Base-by-base conservation (phyloP, 2,329 filamentous ascomycete genomes). In the Fusarium fracticaudum region DNA sequence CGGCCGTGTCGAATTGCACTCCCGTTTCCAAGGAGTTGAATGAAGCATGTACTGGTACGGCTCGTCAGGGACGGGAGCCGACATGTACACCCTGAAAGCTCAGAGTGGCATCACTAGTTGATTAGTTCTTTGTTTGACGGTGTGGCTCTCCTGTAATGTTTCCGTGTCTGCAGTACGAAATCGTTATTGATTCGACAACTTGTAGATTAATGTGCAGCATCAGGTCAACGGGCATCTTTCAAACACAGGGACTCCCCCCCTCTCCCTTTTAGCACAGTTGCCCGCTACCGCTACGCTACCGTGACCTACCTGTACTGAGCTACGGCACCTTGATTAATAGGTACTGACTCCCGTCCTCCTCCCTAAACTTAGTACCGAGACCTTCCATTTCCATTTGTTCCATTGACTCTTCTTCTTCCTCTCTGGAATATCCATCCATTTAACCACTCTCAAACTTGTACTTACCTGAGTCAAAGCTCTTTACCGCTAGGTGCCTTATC, bases 31-130 rank as follows among this genome's bases (percentile, higher is more conserved):
- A 64, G 66, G 70, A 35, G 65, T 67, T 47, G n/a, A 68, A 26
- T 35, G 22, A 62, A 26, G 33, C 22, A 35, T 35, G 35, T 18
- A 51, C 62, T n/a, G 45, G 33, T 51, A 60, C 57, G 24, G 48
- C 20, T 44, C 33, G 35, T 61, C n/a, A 61, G 24, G 64, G 44
- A 57, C 57, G 50, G 44, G 31, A 43, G 38, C 54, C 50, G 61
- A 58, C 57, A 66, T 51, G 41, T 31, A 60, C 63, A 61, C 61
- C 54, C 60, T 45, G 70, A 38, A 74, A 50, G 70, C 59, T 57
- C 29, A 62, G 63, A 74, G 71, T 73, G 71, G 71, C 40, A 73
- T 74, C 62, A 68, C 67, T 29, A 50, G 41, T 37, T 59, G 41
- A 38, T 31, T 48, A 35, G 45, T 53, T 53, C 48, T 68, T 62